Base-by-base conservation (phyloP, 2,329 filamentous ascomycete genomes). In the Fusarium armeniacum region DNA sequence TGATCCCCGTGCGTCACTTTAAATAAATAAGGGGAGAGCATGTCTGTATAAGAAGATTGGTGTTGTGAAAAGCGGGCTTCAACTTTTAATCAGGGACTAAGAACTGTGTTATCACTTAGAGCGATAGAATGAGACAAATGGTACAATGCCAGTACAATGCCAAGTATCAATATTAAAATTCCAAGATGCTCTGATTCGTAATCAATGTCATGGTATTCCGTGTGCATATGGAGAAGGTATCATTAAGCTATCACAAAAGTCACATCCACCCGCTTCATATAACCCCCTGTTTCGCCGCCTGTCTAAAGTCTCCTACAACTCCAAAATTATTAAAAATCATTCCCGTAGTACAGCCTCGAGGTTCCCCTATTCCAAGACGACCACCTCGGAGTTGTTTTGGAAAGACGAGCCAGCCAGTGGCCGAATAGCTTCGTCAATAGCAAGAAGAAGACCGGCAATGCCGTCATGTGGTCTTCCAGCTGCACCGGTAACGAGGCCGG, bases 391-490 rank as follows among this genome's bases (percentile, higher is more conserved):
- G 33, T 41, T 38, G 36, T 60, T 45, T 32, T 43, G 56, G 28
- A 35, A 26, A n/a, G 56, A 36, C 26, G 59, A 46, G 26, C 55
- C 59, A 38, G 74, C 61, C 43, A 75, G 62, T n/a, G 78, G 73
- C 43, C 82, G 78, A 30, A 88, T 71, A 16, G 80, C 81, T 20
- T 83, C 82, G 73, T 88, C 84, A 11, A 86, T 78, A 20, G 81
- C 80, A 46, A 76, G 76, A 28, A 89, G 77, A 68, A 88, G 77
- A 57, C 83, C 82, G 32, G 84, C 80, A 11, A 85, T 82, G 38
- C 78, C 78, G 6, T 72, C 73, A 33, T 78, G 75, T 32, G 78
- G 76, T 65, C 75, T 77, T 8, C 81, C 83, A 9, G 84, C 85
- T 3, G 83, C 86, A 55, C 85, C 81, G 5, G 78, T 81, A 36